Evolutionary conservation across 768 basidiomycete genomes (phyloP).

Genomic region (Termitomyces heimii): DNA sequence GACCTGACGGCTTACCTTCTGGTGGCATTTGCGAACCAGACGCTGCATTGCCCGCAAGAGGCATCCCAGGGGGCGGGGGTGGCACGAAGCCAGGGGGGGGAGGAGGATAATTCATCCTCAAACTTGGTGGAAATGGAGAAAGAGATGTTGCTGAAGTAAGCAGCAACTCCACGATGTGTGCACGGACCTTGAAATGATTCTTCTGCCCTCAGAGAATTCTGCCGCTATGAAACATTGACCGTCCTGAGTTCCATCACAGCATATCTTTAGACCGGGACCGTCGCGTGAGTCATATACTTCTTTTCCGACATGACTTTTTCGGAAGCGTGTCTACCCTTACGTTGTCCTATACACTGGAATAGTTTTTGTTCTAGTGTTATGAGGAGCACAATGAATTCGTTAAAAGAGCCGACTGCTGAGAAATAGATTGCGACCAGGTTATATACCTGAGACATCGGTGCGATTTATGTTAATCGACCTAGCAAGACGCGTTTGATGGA

Average conservation of each 20-base stretch:
- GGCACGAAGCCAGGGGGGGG: constrained; percentile 49
- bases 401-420: neutral
- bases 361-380: neutral
- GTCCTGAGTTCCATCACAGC: neutral
- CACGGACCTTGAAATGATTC: constrained; percentile 29
- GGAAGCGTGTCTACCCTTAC: neutral
- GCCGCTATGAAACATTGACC: neutral
- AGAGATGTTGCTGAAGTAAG: constrained; percentile 39
- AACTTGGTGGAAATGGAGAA: constrained; percentile 24
- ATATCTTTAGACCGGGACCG: neutral
- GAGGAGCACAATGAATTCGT: neutral
- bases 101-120: constrained; percentile 52
- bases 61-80: constrained; percentile 51
- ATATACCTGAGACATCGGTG: neutral
- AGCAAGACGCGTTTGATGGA: neutral
- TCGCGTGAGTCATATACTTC: neutral
- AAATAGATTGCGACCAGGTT: neutral
- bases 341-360: neutral
- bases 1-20: constrained; percentile 31
- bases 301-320: neutral
- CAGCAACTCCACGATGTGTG: constrained; percentile 20
- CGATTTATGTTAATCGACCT: neutral
- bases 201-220: neutral
- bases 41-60: constrained; percentile 26
- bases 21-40: constrained; percentile 39